Conservation (phyloP, 1,139 yeast genomes). For the Petasospora rhodanensis region DNA sequence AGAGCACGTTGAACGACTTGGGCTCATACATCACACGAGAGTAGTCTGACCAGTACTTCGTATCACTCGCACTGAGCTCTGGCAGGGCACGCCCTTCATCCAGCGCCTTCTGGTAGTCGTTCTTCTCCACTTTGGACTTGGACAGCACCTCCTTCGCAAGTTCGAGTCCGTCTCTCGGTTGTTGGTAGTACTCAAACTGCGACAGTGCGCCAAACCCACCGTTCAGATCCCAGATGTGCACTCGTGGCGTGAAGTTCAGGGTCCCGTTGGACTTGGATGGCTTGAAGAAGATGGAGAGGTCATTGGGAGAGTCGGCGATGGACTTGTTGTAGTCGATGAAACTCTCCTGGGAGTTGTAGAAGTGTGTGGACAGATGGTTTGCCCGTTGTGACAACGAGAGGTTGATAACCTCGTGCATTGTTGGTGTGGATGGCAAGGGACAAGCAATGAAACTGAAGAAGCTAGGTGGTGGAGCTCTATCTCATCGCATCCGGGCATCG, state of each 20-base stretch:
- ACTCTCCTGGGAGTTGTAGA: constrained; percentile 74
- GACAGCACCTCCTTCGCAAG: constrained; percentile 20
- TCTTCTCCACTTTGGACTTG: constrained; percentile 35
- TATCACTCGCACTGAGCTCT: constrained; percentile 36
- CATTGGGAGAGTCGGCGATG: constrained; percentile 33
- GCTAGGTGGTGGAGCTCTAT: too few relatives aligned
- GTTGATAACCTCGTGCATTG: constrained; percentile 72
- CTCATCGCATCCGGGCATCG: too few relatives aligned
- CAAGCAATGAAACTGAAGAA: too few relatives aligned
- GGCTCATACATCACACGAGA: constrained; percentile 67
- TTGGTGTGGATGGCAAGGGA: too few relatives aligned
- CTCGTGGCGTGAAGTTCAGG: constrained; percentile 73
- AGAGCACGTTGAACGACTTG: constrained; percentile 45
- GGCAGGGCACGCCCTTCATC: constrained; percentile 43
- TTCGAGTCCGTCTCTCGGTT: constrained; percentile 12
- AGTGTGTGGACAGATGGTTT: constrained; percentile 71
- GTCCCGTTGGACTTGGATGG: constrained; percentile 37
- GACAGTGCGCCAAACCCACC: constrained; percentile 63
- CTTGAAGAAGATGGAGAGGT: constrained; percentile 43
- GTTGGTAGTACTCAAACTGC: constrained; percentile 43
- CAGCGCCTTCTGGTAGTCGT: constrained; percentile 57
- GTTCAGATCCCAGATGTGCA: constrained; percentile 69
- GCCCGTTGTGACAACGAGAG: constrained; percentile 68
- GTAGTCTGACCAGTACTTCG: constrained; percentile 81
- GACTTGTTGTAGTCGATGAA: constrained; percentile 48